Base-by-base conservation (phyloP, 179 eudicot genomes). In the Heliamphora ciliata region DNA sequence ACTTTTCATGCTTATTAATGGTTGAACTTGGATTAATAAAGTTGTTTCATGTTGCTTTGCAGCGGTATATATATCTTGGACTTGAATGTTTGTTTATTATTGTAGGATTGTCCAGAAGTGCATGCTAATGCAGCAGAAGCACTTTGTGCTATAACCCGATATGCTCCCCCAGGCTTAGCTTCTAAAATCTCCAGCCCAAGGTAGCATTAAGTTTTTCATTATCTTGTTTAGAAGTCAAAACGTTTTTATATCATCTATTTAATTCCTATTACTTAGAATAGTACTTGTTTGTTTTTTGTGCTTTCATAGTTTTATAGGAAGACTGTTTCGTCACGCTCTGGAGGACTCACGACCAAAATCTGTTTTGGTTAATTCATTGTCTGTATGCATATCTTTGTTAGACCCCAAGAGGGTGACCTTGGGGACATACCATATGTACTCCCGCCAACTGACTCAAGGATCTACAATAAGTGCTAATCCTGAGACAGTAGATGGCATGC, bases 81-180 rank as follows among this genome's bases (percentile, higher is more conserved):
- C 60, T 71, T 46, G 40, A 54, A 17, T 52, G 11, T 48, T 55
- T 77, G 44, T 73, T 68, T 4, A 21, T 74, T 74, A 67, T 87
- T 89, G 78, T 90, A 96, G 99, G 97, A 94, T 89, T 94, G 88
- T 74, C 93, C 97, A 69, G 97, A 96, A 94, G 99, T 94, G 82
- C 99, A 96, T 93, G 93, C 94, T 58, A 94, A 96, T 88, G 97
- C 94, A 46, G 98, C 99, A 81, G 99, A 96, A 91, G 88, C 93
- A 70, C 88, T 96, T 4, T 96, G 98, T 85, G 91, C 98, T 84
- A 90, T 92, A 85, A 89, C 93, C 68, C 89, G 98, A 85, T 93
- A 89, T 83, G 97, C 97, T 75, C 99, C 98, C 48, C 93, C 93
- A 61, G 98, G 93, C 75, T 85, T 96, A 18, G 88, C 97, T 83